phyloP scores from a whole-genome alignment of 441 rosid species.

The Adansonia rubrostipa region DNA sequence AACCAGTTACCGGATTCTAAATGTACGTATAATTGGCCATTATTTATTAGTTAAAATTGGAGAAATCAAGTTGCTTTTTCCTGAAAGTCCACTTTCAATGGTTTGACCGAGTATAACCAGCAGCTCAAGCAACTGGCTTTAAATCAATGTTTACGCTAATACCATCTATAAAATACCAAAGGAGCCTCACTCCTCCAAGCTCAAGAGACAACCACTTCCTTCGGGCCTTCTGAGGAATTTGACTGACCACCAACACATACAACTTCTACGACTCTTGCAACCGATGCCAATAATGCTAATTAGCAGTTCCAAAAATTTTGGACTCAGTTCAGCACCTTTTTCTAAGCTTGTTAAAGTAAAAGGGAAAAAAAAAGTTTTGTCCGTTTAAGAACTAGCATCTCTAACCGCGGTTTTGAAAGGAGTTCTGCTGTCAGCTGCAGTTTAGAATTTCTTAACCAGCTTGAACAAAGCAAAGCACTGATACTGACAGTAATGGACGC shows the following conservation, averaged over 20 bases:
- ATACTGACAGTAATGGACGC: too few species aligned
- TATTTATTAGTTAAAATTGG: background rate
- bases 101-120: background rate
- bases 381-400: too few species aligned
- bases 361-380: too few species aligned
- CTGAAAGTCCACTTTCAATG: background rate
- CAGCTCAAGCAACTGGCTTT: slow-evolving; percentile 2
- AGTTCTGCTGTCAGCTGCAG: too few species aligned
- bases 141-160: background rate
- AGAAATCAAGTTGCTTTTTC: background rate
- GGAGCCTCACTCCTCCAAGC: background rate
- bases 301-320: too few species aligned
- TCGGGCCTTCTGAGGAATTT: too few species aligned
- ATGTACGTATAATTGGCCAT: background rate
- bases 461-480: too few species aligned
- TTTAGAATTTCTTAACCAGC: too few species aligned
- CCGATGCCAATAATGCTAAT: too few species aligned
- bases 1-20: background rate
- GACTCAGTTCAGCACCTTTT: too few species aligned
- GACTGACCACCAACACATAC: background rate
- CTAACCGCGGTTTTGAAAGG: too few species aligned
- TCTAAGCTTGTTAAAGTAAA: too few species aligned
- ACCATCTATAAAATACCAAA: background rate
- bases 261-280: background rate
- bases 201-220: background rate